Base-by-base conservation (phyloP, 768 basidiomycete genomes). In the Piloderma croceum region DNA sequence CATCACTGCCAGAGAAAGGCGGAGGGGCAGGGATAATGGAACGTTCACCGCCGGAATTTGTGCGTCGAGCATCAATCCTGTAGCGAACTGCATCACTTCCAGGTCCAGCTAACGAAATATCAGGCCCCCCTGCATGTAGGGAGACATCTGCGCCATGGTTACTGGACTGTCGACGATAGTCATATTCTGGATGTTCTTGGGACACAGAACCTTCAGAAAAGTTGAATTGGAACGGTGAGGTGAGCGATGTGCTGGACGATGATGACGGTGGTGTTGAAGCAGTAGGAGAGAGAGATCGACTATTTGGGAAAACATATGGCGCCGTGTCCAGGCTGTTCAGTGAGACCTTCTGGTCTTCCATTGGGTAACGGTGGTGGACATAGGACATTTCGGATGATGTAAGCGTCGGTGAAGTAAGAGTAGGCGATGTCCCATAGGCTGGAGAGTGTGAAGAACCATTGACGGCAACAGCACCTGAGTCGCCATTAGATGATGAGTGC, bases 221-320 rank as follows among this genome's bases (percentile, higher is more conserved):
- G 3, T 74, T 63, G 48, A 83, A 83, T 47, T 74, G 79, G 54
- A 81, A 85, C 3, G 81, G 70, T 44, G 83, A 73, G 45, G 80
- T 74, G 54, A 84, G 63, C 42, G 79, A 73, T 31, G 79, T 67
- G 44, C 61, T 72, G 29, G 83, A 76, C 21, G 83, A 76, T 6
- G 77, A 68, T 7, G 80, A 74, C 38, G 70, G 67, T 15, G 71
- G 73, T 25, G 78, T 78, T 2, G 84, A 80, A 17, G 73, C 69
- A 21, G 74, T 71, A 27, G 84, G 83, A 6, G 85, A 86, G 48
- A 84, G 70, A 13, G 85, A 83, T 36, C 85, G 79, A 57, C 81
- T 85, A 43, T 66, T 68, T 11, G 79, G 67, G 57, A 79, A 81
- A 39, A 76, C 65, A 53, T 83, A 81, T 11, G 77, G 70, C 9